Evolutionary conservation across 1,139 yeast species (phyloP).

Genomic region (Taphrina flavorubra): DNA sequence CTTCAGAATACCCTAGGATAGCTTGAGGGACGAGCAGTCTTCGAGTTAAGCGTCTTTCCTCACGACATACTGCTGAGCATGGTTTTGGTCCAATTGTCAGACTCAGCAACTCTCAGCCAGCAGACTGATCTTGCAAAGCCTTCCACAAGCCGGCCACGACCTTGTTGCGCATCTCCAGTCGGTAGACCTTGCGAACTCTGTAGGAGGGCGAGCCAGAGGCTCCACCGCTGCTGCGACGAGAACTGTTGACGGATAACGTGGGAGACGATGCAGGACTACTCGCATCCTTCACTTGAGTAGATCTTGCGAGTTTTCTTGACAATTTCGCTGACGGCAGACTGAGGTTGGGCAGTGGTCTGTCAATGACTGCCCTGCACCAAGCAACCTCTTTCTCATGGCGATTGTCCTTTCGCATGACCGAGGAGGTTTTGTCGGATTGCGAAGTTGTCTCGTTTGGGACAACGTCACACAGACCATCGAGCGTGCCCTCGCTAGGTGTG

Average conservation of each 20-base stretch:
- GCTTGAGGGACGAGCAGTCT: no score
- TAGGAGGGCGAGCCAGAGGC: background rate
- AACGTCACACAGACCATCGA: background rate
- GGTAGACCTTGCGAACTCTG: conserved; percentile 9
- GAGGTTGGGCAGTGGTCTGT: conserved; percentile 13
- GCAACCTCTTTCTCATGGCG: conserved; percentile 9
- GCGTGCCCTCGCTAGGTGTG: background rate
- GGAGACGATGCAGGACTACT: conserved; percentile 1
- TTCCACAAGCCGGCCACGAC: conserved; percentile 16
- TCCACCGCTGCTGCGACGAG: conserved; percentile 9
- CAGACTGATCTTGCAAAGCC: conserved; percentile 13
- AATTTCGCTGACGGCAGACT: background rate
- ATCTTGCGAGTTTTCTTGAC: background rate
- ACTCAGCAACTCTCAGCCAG: background rate
- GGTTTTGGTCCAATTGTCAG: no score
- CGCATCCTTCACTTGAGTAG: background rate
- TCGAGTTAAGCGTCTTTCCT: no score
- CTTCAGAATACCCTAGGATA: no score
- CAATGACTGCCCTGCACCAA: conserved; percentile 8
- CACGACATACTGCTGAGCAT: no score
- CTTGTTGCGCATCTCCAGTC: conserved; percentile 18
- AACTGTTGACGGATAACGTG: background rate
- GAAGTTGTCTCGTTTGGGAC: background rate
- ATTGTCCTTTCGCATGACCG: background rate
- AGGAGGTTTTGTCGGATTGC: background rate